Evolutionary conservation across 345 rosid species (phyloP), one percentile per base, ranked within the genome.

Genomic region (Arabidopsis suecica): DNA sequence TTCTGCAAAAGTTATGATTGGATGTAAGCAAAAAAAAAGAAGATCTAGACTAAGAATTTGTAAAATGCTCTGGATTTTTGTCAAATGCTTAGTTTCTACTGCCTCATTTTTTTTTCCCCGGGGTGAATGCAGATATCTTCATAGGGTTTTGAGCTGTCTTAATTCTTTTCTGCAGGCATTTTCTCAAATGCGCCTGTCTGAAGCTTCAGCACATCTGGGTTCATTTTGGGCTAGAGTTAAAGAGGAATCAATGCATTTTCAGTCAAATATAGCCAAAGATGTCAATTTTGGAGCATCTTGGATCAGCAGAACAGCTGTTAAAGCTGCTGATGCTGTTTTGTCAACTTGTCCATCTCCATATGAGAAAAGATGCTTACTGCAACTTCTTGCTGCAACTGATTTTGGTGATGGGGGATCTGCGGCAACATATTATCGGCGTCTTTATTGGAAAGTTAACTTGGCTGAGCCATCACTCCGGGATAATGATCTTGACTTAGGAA

Each of bases 201-300:
- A 95, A 85, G 97, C 99, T 79, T 85, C 97, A 73, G 99, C 97
- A 59, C 99, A 95, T 86, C 76, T 95, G 59, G 97, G 97, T 82
- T 95, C 99, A 69, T 95, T 90, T 75, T 87, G 93, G 76, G 85
- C 84, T 65, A 86, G 97, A 84, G 84, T 92, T 71, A 95, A 87
- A 89, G 97, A 91, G 25, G 97, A 95, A 74, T 80, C 85, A 38
- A 68, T 80, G 34, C 77, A 77, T 76, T 80, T 77, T 40, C 91
- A 78, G 74, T 82, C 89, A 80, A 84, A 69, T 80, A 63, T 73
- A 44, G 87, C 81, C 61, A 92, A 86, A 84, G 97, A 91, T 69
- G 87, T 79, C 63, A 86, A 80, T 72, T 78, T 76, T 80, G 89
- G 91, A 73, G 75, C 83, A 75, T 84, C 88, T 37, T 95, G 97